Conservation (phyloP, 2,329 filamentous ascomycete species). For the Alternaria metachromatica region DNA sequence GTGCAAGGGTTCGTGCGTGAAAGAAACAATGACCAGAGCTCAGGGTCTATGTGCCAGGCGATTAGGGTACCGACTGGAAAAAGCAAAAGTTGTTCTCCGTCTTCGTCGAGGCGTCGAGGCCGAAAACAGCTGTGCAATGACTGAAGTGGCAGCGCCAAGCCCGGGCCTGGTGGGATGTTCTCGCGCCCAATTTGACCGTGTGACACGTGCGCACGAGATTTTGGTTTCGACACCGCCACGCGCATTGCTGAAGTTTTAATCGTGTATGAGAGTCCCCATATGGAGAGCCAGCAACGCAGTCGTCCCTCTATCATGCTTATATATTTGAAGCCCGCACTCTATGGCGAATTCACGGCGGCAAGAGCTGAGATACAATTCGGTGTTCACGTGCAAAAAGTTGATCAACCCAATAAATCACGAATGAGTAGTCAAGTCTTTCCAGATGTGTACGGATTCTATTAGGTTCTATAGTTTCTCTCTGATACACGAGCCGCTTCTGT, state of each 20-base stretch:
- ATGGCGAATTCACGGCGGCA: neutral
- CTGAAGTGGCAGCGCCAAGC: conserved; percentile 24
- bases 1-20: conserved; percentile 20
- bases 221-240: neutral
- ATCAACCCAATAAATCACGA: neutral
- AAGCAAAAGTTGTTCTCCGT: conserved; percentile 1
- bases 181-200: conserved; percentile 21
- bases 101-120: conserved; percentile 25
- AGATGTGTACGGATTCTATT: neutral
- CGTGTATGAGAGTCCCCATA: neutral
- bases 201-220: conserved; percentile 28
- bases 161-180: conserved; percentile 23
- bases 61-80: neutral
- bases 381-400: neutral
- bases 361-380: neutral
- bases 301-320: neutral
- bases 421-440: neutral
- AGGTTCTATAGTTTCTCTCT: conserved; percentile 36
- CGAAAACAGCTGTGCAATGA: conserved; percentile 22
- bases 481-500: conserved; percentile 40
- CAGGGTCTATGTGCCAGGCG: neutral
- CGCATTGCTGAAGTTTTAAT: neutral
- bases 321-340: neutral
- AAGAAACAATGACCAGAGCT: conserved; percentile 3
- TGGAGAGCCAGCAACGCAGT: neutral